These are phyloP conservation scores for Astrephomene gubernaculifera DNA, from an alignment of 139 green algal genomes.

Conservation along the genomic window DNA sequence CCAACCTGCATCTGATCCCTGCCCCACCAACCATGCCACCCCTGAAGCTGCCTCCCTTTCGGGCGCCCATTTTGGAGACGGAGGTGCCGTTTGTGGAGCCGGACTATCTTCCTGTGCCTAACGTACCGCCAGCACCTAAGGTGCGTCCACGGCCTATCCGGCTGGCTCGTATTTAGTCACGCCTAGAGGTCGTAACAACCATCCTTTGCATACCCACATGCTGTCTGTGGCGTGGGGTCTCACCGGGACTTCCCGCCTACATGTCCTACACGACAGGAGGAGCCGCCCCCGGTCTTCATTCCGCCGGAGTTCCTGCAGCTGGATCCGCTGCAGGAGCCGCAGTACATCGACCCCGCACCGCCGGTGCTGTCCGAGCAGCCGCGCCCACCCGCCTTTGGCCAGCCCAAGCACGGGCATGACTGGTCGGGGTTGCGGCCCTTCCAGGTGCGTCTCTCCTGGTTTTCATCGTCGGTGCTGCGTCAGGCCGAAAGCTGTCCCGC, in stretches of 20 bases:
- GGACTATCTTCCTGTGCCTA: constrained; percentile 55
- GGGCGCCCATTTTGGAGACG: constrained; percentile 50
- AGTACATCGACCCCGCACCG: constrained; percentile 53
- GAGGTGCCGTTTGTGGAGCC: constrained; percentile 59
- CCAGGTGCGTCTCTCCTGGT: constrained; percentile 35
- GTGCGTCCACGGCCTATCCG: too few relatives aligned
- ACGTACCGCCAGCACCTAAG: constrained; percentile 33
- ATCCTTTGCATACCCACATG: too few relatives aligned
- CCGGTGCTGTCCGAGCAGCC: constrained; percentile 53
- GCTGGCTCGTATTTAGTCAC: too few relatives aligned
- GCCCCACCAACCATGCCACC: constrained; percentile 43
- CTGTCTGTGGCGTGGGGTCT: too few relatives aligned
- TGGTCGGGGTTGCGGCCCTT: constrained; percentile 68
- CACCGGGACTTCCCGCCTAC: too few relatives aligned
- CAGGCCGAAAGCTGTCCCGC: background rate
- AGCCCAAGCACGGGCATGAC: constrained; percentile 67
- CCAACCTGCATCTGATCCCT: constrained; percentile 51
- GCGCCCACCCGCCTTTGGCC: constrained; percentile 25
- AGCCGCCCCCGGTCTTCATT: constrained; percentile 46
- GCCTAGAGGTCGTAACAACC: too few relatives aligned
- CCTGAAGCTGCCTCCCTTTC: constrained; percentile 64
- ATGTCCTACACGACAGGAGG: too few relatives aligned
- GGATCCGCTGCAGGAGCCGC: constrained; percentile 52
- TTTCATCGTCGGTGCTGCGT: background rate
- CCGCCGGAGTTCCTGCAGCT: constrained; percentile 50